Evolutionary conservation across 2,329 filamentous ascomycete genomes (phyloP).

Genomic region (Neopestalotiopsis sp.): DNA sequence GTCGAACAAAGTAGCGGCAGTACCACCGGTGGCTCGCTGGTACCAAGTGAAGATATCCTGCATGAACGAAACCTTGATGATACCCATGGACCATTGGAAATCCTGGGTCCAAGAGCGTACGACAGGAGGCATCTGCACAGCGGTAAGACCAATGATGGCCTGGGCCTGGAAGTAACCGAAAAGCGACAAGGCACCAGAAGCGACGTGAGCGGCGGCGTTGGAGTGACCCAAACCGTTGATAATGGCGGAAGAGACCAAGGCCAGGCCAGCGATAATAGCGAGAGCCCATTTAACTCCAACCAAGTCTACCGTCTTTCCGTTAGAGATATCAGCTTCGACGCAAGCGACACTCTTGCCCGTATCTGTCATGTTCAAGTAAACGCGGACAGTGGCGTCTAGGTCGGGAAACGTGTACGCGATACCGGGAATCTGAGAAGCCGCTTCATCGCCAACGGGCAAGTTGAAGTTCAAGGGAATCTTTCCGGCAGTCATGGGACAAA

Average conservation of each 20-base stretch:
- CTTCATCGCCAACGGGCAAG: constrained; percentile 58
- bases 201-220: constrained; percentile 86
- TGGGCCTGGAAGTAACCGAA: constrained; percentile 89
- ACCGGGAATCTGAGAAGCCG: constrained; percentile 69
- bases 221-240: constrained; percentile 84
- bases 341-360: constrained; percentile 71
- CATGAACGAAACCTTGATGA: constrained; percentile 79
- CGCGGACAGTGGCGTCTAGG: constrained; percentile 77
- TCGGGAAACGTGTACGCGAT: constrained; percentile 86
- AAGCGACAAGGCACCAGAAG: constrained; percentile 81
- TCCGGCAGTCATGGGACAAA: constrained; percentile 91
- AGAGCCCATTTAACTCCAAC: constrained; percentile 81
- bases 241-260: constrained; percentile 78
- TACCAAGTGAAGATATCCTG: constrained; percentile 87
- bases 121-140: constrained; percentile 77
- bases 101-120: constrained; percentile 89
- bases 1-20: constrained; percentile 74
- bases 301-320: constrained; percentile 84
- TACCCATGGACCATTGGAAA: constrained; percentile 92
- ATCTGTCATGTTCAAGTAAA: constrained; percentile 72
- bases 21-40: constrained; percentile 82
- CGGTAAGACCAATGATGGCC: constrained; percentile 80
- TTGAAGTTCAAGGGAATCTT: constrained; percentile 79
- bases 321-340: constrained; percentile 80
- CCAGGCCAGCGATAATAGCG: constrained; percentile 77